These are phyloP conservation scores for Liriodendron chinense DNA, from an alignment of 164 flowering plant species.

Conservation along the genomic window DNA sequence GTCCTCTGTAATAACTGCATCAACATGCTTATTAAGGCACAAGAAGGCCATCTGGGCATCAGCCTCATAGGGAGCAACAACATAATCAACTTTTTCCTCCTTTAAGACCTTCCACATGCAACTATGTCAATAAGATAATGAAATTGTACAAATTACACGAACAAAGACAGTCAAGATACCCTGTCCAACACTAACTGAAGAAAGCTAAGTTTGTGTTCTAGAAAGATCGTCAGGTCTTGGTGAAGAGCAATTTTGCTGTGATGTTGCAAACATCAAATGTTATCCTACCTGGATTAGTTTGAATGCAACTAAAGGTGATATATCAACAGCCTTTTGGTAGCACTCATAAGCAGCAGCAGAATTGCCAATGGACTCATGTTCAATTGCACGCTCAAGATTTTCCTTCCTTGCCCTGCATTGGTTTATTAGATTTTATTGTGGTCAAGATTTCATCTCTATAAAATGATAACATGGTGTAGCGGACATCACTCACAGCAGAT, in stretches of 20 bases:
- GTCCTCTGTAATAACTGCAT: conserved; percentile 91
- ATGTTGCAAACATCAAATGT: not conserved
- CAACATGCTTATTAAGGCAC: conserved; percentile 73
- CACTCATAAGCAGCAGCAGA: conserved; percentile 81
- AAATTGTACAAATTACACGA: not conserved
- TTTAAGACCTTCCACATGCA: conserved; percentile 62
- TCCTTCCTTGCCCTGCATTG: conserved; percentile 74
- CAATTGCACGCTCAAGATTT: conserved; percentile 85
- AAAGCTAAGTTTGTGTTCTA: not conserved
- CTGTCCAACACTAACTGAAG: not conserved
- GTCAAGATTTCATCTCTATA: not conserved
- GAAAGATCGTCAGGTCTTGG: not conserved
- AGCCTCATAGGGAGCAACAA: conserved; percentile 99
- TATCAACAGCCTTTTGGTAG: conserved; percentile 96
- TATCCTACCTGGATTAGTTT: conserved; percentile 74
- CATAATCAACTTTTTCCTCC: conserved; percentile 63
- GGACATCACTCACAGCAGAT: not conserved
- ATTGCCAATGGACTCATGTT: conserved; percentile 87
- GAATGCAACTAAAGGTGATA: conserved; percentile 78
- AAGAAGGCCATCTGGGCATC: conserved; percentile 99
- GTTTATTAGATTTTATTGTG: not conserved
- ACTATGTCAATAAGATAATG: conserved; percentile 12
- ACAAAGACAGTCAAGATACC: not conserved
- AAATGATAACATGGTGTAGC: not conserved
- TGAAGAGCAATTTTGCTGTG: not conserved